Conservation (phyloP, 1,284 basidiomycete species). For the Cerrena zonata region DNA sequence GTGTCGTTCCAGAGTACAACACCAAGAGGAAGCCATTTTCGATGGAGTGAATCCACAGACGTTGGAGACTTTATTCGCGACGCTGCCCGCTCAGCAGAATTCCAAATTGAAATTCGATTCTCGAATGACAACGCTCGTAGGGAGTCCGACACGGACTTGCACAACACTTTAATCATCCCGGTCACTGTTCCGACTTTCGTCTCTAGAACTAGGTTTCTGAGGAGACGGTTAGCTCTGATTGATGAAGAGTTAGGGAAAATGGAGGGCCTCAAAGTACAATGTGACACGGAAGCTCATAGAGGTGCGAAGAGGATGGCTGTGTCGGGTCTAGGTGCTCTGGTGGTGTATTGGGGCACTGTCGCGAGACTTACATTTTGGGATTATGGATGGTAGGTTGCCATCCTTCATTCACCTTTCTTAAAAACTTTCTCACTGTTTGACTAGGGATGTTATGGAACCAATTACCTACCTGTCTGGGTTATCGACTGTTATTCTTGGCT, state of each 20-base stretch:
- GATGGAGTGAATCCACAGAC: slow-evolving; percentile 66
- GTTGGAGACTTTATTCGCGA: slow-evolving; percentile 64
- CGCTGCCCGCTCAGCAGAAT: slow-evolving; percentile 50
- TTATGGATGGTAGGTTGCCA: slow-evolving; percentile 43
- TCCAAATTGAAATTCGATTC: slow-evolving; percentile 34
- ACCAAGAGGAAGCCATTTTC: slow-evolving; percentile 33
- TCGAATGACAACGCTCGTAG: slow-evolving; percentile 27
- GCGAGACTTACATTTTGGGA: slow-evolving; percentile 64
- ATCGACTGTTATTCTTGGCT: slow-evolving; percentile 53
- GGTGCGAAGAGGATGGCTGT: slow-evolving; percentile 54
- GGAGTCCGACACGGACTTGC: slow-evolving; percentile 11
- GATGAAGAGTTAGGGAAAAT: slow-evolving; percentile 40
- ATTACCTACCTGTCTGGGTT: slow-evolving; percentile 60
- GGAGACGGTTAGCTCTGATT: slow-evolving; percentile 42
- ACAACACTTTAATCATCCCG: slow-evolving; percentile 32
- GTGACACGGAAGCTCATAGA: slow-evolving; percentile 51
- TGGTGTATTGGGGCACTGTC: slow-evolving; percentile 59
- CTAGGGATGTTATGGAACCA: slow-evolving; percentile 67
- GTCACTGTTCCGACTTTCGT: slow-evolving; percentile 60
- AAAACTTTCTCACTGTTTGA: not conserved
- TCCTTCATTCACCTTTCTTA: not conserved
- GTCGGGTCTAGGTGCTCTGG: slow-evolving; percentile 52
- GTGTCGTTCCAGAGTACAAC: slow-evolving; percentile 44
- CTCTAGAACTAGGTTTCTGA: slow-evolving; percentile 55
- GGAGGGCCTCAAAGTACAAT: slow-evolving; percentile 47